Evolutionary conservation across 1,284 basidiomycete species (phyloP).

Genomic region (Heliocybe sulcata): DNA sequence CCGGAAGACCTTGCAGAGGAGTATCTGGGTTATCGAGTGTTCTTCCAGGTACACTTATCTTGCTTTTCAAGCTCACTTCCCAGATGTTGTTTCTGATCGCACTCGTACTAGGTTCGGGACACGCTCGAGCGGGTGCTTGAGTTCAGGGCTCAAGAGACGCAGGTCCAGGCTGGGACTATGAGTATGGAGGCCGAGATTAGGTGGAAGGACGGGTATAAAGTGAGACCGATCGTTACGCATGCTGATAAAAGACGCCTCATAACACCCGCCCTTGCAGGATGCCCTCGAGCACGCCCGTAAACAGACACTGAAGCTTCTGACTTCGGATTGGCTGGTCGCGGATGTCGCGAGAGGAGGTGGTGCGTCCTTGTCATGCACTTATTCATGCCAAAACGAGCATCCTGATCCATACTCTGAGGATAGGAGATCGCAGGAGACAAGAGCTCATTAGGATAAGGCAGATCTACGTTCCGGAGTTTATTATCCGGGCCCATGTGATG

Average conservation of each 20-base stretch:
- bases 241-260: background rate
- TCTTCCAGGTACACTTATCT: conserved; percentile 33
- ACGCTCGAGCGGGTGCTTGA: conserved; percentile 49
- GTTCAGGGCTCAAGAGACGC: conserved; percentile 43
- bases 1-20: conserved; percentile 62
- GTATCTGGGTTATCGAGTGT: conserved; percentile 67
- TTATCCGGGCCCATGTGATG: conserved; percentile 78
- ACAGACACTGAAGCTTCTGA: conserved; percentile 59
- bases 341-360: conserved; percentile 33
- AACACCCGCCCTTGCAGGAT: conserved; percentile 31
- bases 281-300: conserved; percentile 48
- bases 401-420: conserved; percentile 6
- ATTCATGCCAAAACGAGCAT: no score
- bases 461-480: conserved; percentile 87
- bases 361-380: background rate
- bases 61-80: no score
- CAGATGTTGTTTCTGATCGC: no score
- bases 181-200: conserved; percentile 48
- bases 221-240: conserved; percentile 16
- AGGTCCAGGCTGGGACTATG: conserved; percentile 26
- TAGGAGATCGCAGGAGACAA: conserved; percentile 49
- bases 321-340: conserved; percentile 66
- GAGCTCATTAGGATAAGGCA: conserved; percentile 81
- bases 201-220: conserved; percentile 62
- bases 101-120: conserved; percentile 43